phyloP scores from a whole-genome alignment of 495 filamentous ascomycete species.

The Aspergillus baeticus region DNA sequence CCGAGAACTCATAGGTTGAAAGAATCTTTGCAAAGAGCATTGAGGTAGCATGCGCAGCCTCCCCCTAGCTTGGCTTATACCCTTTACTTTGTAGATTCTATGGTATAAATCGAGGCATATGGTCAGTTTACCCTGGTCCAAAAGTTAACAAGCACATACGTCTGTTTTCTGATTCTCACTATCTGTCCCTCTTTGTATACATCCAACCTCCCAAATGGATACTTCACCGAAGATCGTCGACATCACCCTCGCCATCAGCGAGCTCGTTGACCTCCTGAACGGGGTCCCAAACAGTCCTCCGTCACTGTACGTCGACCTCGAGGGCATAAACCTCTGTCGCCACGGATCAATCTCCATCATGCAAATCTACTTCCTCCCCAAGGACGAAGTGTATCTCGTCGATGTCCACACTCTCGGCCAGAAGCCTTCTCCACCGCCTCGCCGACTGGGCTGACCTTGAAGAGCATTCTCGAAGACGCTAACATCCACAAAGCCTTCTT shows the following conservation, averaged over 20 bases:
- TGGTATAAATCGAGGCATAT: not conserved
- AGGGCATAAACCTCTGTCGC: conserved; percentile 11
- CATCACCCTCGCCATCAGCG: not conserved
- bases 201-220: not conserved
- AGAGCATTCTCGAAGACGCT: conserved; percentile 46
- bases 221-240: not conserved
- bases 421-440: conserved; percentile 42
- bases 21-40: no score
- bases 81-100: no score
- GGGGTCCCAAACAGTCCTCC: conserved; percentile 1
- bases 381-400: conserved; percentile 37
- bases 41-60: no score
- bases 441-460: conserved; percentile 38
- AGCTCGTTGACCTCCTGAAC: not conserved
- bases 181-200: not conserved
- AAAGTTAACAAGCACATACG: not conserved
- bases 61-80: no score
- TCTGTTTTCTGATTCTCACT: not conserved
- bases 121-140: not conserved
- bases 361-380: conserved; percentile 1
- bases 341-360: conserved; percentile 12
- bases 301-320: conserved; percentile 11
- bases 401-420: conserved; percentile 47
- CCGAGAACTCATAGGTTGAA: no score
- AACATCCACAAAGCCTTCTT: conserved; percentile 35